A percentile compares a stretch with the other conserved stretches of the same genome.
Conservation (phyloP, 2,329 filamentous ascomycete genomes). For the Pyricularia pennisetigena region DNA sequence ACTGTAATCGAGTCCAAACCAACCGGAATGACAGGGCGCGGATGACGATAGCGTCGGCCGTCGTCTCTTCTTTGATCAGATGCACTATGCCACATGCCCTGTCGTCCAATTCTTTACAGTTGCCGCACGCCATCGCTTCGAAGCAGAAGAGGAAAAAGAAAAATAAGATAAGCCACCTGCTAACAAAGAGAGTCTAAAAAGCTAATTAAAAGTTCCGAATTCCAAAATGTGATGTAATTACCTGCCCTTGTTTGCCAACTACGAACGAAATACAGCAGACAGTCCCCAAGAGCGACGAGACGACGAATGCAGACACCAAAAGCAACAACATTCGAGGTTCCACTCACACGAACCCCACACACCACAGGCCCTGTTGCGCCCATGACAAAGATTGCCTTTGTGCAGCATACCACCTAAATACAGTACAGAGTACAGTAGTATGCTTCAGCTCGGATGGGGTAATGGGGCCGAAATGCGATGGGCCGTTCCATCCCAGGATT, state of each 20-base stretch:
- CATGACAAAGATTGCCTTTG: background rate
- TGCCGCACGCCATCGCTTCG: background rate
- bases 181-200: background rate
- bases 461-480: background rate
- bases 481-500: background rate
- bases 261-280: background rate
- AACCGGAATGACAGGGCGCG: background rate
- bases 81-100: background rate
- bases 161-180: too few species aligned
- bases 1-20: background rate
- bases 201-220: background rate
- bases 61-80: background rate
- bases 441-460: too few species aligned
- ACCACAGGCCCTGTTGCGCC: too few species aligned
- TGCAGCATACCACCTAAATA: too few species aligned
- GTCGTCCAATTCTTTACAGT: background rate
- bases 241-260: background rate
- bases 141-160: background rate
- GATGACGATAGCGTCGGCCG: background rate
- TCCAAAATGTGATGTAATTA: background rate
- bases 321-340: background rate
- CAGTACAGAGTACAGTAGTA: too few species aligned
- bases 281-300: too few species aligned
- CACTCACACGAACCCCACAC: background rate
- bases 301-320: background rate